phyloP scores from a whole-genome alignment of 306 rosid species.

The Urtica urens region DNA sequence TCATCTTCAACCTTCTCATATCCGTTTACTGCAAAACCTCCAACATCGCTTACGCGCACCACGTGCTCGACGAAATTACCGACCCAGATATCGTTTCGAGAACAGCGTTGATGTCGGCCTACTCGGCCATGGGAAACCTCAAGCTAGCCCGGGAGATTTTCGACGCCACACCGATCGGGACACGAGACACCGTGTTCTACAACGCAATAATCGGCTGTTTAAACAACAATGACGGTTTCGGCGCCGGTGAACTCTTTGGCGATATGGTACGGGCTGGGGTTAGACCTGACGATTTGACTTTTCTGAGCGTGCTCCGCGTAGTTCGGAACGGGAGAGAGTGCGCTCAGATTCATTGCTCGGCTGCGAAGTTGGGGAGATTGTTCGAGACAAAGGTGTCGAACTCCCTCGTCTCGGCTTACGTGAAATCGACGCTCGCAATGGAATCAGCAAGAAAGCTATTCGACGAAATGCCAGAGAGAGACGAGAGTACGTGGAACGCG shows the following conservation, averaged over 20 bases:
- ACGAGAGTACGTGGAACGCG: background rate
- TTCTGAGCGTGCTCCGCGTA: background rate
- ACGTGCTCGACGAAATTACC: background rate
- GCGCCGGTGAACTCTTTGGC: background rate
- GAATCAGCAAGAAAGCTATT: background rate
- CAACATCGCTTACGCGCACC: background rate
- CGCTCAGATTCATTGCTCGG: background rate
- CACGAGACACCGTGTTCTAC: conserved; percentile 1
- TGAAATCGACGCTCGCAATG: background rate
- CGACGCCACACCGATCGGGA: background rate
- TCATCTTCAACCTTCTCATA: background rate
- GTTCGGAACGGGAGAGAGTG: background rate
- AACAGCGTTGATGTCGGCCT: background rate
- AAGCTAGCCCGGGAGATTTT: background rate
- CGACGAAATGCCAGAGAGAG: background rate
- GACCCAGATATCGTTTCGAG: conserved; percentile 6
- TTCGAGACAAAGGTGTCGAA: background rate
- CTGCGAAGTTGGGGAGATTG: background rate
- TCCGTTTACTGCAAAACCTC: background rate
- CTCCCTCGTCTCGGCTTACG: background rate
- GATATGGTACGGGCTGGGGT: background rate
- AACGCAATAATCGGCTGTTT: conserved; percentile 4
- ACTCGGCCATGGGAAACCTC: background rate
- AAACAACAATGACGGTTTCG: background rate
- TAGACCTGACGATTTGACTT: background rate